phyloP scores from a whole-genome alignment of 108 stramenopile genomes.

The Chaetoceros muelleri region DNA sequence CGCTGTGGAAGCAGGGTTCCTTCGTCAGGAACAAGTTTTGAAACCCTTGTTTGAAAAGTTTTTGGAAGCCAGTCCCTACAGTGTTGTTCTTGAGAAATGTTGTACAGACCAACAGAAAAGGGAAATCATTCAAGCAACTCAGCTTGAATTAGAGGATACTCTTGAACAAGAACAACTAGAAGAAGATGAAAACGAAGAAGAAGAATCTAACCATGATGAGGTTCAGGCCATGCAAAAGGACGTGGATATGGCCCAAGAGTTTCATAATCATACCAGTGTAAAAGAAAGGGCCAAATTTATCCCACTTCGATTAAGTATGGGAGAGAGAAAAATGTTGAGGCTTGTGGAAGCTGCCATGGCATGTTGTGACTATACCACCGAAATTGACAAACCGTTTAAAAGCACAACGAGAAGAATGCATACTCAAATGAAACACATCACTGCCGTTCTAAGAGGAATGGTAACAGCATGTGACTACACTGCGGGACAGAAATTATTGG shows the following conservation, averaged over 20 bases:
- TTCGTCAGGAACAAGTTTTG: slow-evolving; percentile 11
- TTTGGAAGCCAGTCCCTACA: slow-evolving; percentile 32
- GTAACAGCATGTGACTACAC: slow-evolving; percentile 49
- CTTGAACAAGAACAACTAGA: not conserved
- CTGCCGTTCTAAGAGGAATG: slow-evolving; percentile 44
- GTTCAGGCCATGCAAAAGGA: not conserved
- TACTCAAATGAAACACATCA: slow-evolving; percentile 36
- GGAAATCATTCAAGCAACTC: slow-evolving; percentile 22
- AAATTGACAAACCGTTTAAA: slow-evolving; percentile 39
- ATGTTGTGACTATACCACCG: slow-evolving; percentile 52
- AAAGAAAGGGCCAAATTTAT: slow-evolving; percentile 65
- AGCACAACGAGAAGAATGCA: slow-evolving; percentile 21
- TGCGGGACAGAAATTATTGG: slow-evolving; percentile 30
- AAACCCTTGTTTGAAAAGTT: slow-evolving; percentile 20
- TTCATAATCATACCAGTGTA: slow-evolving; percentile 8
- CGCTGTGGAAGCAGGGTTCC: slow-evolving; percentile 11
- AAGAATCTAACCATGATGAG: not conserved
- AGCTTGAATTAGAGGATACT: slow-evolving; percentile 10
- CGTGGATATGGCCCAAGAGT: not conserved
- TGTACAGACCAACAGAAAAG: slow-evolving; percentile 10
- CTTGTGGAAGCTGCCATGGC: slow-evolving; percentile 57
- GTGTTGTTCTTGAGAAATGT: slow-evolving; percentile 10
- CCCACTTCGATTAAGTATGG: slow-evolving; percentile 48
- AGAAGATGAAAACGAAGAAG: slow-evolving; percentile 1
- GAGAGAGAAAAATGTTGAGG: slow-evolving; percentile 53